Conservation (phyloP, 176 grass and related monocot species). For the Musa acuminata region DNA sequence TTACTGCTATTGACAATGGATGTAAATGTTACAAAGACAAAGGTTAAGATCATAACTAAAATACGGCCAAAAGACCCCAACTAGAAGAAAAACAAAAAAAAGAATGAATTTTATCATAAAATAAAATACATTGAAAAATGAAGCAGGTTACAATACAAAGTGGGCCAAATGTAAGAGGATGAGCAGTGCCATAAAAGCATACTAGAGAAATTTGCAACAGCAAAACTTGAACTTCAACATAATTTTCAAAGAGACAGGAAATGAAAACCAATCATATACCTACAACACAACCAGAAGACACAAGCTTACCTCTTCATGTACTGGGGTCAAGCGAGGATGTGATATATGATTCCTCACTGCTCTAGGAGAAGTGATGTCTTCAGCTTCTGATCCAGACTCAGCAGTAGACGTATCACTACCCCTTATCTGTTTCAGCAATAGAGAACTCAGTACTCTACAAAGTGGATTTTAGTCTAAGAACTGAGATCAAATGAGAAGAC, state of each 20-base stretch:
- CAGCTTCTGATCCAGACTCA: slow-evolving; percentile 11
- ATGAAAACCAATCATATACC: not conserved
- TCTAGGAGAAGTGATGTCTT: slow-evolving; percentile 14
- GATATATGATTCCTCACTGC: not conserved
- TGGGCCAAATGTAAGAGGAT: no score
- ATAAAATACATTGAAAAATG: no score
- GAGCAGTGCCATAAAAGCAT: no score
- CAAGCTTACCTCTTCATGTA: slow-evolving; percentile 14
- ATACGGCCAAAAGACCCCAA: no score
- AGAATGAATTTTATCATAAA: no score
- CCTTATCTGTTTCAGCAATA: slow-evolving; percentile 1
- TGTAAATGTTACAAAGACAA: no score
- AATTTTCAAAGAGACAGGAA: not conserved
- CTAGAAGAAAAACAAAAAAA: no score
- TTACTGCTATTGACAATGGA: no score
- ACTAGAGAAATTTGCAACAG: no score
- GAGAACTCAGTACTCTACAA: not conserved
- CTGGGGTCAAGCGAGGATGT: slow-evolving; percentile 13
- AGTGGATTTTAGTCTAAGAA: not conserved
- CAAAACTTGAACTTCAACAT: no score
- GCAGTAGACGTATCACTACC: slow-evolving; percentile 18
- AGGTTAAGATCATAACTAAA: no score
- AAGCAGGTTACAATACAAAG: no score
- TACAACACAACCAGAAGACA: not conserved
- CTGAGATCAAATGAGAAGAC: not conserved